Evolutionary conservation across 768 basidiomycete species (phyloP), one percentile per base, ranked within the genome.

Genomic region (Trametes coccinea): DNA sequence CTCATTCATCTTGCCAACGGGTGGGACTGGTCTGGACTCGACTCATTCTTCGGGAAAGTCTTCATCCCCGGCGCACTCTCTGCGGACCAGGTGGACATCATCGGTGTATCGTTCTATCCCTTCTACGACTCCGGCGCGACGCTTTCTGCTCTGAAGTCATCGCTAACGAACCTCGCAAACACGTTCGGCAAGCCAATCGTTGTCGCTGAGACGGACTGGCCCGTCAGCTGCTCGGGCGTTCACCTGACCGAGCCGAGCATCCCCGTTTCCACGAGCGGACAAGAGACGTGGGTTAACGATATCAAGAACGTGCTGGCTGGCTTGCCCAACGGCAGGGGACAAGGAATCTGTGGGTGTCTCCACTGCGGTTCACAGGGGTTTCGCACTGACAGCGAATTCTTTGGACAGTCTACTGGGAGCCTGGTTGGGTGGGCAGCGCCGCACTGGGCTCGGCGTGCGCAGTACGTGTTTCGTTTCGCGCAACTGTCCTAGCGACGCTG

Each of bases 201-300:
- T 71, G 80, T 86, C 17, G 85, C 84, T 5, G 86, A 87, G 71
- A 87, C 85, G 4, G 82, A 88, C 70, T 88, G 84, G 84, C 83
- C 85, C 0, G 81, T 72, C 10, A 66, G 71, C 2, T 86, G 84
- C 63, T 60, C 70, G 22, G 66, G 72, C 74, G 80, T 66, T 73
- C 77, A 22, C 67, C 65, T 85, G 67, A 84, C 81, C 60, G 78
- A 82, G 54, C 70, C 73, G 3, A 75, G 77, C 5, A 77, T 85
- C 56, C 69, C 84, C 0, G 73, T 81, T 4, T 82, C 82, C 2
- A 72, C 77, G 1, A 71, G 78, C 9, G 86, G 85, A 0, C 86
- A 88, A 68, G 71, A 76, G 17, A 76, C 74, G 0, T 86, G 84
- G 84, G 77, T 83, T 5, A 70, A 75, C 8, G 80, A 78, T 45